Evolutionary conservation across 1,284 basidiomycete genomes (phyloP).

Genomic region (Gymnopus androsaceus): DNA sequence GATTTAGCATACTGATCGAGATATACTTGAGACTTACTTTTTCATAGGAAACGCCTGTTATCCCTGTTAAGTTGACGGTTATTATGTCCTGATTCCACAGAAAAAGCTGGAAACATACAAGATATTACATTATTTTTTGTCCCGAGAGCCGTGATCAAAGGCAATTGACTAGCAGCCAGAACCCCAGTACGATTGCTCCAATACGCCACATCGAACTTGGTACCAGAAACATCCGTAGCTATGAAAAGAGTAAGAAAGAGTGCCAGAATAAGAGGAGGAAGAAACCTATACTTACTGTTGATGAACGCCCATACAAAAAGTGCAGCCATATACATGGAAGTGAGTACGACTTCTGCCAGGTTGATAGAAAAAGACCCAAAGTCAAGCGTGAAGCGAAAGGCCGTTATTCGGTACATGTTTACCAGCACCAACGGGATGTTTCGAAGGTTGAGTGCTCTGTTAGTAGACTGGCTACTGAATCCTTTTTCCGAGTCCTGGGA

Average conservation of each 20-base stretch:
- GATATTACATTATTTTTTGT: constrained; percentile 67
- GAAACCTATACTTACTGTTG: constrained; percentile 46
- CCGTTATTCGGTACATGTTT: constrained; percentile 48
- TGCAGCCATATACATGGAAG: constrained; percentile 43
- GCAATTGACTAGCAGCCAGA: constrained; percentile 57
- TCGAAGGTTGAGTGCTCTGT: constrained; percentile 22
- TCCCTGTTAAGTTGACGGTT: constrained; percentile 34
- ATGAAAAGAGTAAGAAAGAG: too few species aligned
- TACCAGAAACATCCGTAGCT: constrained; percentile 40
- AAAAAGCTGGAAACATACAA: constrained; percentile 37
- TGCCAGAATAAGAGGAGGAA: neutral
- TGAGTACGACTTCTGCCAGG: constrained; percentile 48
- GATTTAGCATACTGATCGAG: neutral
- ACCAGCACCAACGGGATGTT: constrained; percentile 39
- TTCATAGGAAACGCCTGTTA: constrained; percentile 63
- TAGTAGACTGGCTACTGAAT: neutral
- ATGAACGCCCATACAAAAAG: constrained; percentile 51
- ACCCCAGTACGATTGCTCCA: constrained; percentile 52
- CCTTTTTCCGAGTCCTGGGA: constrained; percentile 27
- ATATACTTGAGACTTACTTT: constrained; percentile 39
- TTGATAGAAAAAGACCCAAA: constrained; percentile 45
- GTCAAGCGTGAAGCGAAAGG: constrained; percentile 51
- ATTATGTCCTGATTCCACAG: neutral
- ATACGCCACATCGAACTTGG: constrained; percentile 38
- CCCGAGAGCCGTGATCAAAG: constrained; percentile 63